These are phyloP conservation scores for Spathaspora hagerdaliae DNA, from an alignment of 805 yeast genomes.

Conservation along the genomic window DNA sequence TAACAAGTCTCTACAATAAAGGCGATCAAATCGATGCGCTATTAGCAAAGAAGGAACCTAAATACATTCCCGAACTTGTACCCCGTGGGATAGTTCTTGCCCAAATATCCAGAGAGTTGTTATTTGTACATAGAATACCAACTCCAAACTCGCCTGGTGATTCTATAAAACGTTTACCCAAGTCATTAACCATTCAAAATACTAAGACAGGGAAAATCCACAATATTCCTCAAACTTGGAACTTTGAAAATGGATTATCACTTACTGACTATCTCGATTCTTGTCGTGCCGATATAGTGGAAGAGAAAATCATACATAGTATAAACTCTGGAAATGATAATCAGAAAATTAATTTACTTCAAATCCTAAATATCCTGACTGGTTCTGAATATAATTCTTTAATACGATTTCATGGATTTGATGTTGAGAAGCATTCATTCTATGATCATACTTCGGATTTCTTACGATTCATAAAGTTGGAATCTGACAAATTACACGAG, in stretches of 20 bases:
- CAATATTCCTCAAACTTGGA: not conserved
- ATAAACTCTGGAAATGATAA: not conserved
- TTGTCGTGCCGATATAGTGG: not conserved
- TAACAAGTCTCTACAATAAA: not conserved
- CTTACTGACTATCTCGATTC: not conserved
- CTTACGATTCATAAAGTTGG: not conserved
- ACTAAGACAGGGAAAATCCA: not conserved
- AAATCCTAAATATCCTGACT: not conserved
- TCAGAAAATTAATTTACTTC: not conserved
- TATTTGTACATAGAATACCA: not conserved
- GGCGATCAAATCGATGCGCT: constrained; percentile 3
- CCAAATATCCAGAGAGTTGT: not conserved
- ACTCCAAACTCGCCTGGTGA: not conserved
- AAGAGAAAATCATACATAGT: not conserved
- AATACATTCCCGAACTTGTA: constrained; percentile 4
- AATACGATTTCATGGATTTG: not conserved
- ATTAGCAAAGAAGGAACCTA: not conserved
- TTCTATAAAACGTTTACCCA: not conserved
- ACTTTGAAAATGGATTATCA: not conserved
- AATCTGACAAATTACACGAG: not conserved
- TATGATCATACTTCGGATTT: constrained; percentile 1
- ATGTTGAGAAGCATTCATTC: not conserved
- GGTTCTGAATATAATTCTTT: not conserved
- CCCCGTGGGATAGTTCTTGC: constrained; percentile 2
- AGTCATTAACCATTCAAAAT: not conserved